Conservation (phyloP, 2,329 filamentous ascomycete genomes). For the Aureobasidium sp. region DNA sequence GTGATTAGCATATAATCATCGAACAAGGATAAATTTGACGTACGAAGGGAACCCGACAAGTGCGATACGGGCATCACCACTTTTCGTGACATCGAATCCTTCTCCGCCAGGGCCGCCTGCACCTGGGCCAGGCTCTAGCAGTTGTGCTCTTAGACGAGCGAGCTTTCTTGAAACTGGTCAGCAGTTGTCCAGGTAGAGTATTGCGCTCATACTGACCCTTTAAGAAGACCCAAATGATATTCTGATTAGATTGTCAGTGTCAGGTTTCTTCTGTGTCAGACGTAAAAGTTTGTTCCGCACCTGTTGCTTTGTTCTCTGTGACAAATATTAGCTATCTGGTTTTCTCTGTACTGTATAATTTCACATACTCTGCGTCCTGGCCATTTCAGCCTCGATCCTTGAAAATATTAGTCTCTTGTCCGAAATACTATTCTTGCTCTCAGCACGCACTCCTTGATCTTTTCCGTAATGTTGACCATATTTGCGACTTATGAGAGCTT, state of each 20-base stretch:
- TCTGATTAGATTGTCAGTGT: constrained; percentile 48
- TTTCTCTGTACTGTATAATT: not conserved
- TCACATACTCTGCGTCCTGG: constrained; percentile 84
- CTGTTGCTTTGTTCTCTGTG: constrained; percentile 95
- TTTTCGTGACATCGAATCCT: constrained; percentile 87
- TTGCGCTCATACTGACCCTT: constrained; percentile 58
- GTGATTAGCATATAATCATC: not conserved
- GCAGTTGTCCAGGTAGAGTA: not conserved
- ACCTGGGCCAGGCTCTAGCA: constrained; percentile 80
- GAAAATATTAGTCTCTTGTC: constrained; percentile 4
- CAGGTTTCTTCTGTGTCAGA: not conserved
- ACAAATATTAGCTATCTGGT: constrained; percentile 24
- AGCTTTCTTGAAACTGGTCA: constrained; percentile 63
- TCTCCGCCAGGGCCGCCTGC: constrained; percentile 67
- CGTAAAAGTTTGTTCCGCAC: constrained; percentile 45
- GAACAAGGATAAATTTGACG: not conserved
- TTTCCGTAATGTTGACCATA: constrained; percentile 99
- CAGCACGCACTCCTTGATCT: constrained; percentile 83
- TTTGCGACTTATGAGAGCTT: constrained; percentile 19
- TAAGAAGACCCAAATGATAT: constrained; percentile 94
- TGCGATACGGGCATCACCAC: constrained; percentile 90
- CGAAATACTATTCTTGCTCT: not conserved
- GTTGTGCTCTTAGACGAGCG: constrained; percentile 83
- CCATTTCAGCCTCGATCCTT: constrained; percentile 99
- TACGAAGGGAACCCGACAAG: constrained; percentile 88